Evolutionary conservation across 108 stramenopile genomes (phyloP), one percentile per base, ranked within the genome.

Genomic region (Skeletonema menzelii): DNA sequence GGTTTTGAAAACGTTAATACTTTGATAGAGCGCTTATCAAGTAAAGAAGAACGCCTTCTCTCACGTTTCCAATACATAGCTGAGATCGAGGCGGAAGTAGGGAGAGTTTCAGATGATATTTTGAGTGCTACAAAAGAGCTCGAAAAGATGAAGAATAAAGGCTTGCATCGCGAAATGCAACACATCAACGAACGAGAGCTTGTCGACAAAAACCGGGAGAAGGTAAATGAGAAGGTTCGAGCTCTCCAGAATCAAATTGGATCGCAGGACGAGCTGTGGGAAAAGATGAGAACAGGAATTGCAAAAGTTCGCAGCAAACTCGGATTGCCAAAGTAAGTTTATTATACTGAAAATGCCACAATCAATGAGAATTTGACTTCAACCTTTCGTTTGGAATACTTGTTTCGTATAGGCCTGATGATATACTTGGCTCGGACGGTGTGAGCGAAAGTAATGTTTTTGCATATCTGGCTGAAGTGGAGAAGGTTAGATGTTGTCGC

Each of bases 401-500:
- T 59, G 4, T 6, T 27, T 27, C 19, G 32, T 27, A 0, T 11
- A 49, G 70, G n/a, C 68, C 68, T 27, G 13, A 49, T 13, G 19
- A 44, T 69, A 22, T 69, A 13, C 20, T 59, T 40, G 57, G 35
- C 8, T 31, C 70, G 12, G 24, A 62, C 49, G 70, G 46, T 8
- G 30, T 71, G 7, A 62, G 30, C 24, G 34, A 17, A 47, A 62
- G 49, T 11, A 71, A 62, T 22, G 60, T 71, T 0, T 62, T 71
- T 40, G 59, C 47, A 22, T 71, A 61, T 49, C 60, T 71, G 1
- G 70, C 59, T 19, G 40, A 59, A 14, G 35, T 71, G 12, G 70
- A 71, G 49, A 71, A 64, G 63, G 63, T 64, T 42, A 40, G 12
- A 11, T 24, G 5, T 6, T 30, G 3, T 15, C 14, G 7, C 32